Base-by-base conservation (phyloP, 108 stramenopile genomes). In the Halocafeteria seosinensis region DNA sequence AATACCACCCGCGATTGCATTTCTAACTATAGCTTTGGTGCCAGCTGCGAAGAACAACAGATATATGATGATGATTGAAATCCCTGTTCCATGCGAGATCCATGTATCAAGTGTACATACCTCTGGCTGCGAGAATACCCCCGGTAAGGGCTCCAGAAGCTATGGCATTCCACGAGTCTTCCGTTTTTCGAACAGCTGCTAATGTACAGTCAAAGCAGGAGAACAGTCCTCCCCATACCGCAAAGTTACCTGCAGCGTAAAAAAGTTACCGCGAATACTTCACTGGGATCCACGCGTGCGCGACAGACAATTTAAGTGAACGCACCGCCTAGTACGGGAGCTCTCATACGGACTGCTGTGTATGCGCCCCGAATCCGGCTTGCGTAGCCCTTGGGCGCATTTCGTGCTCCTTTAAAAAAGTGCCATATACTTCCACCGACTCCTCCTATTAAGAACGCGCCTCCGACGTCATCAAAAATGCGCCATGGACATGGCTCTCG, bases 121-220 rank as follows among this genome's bases (percentile, higher is more conserved):
- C n/a, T 0, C 67, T 61, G 3, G 67, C 61, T 2, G 42, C 61
- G 30, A 68, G 61, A 33, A 68, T 35, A 25, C 61, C 66, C 23
- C 66, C 66, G 24, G 67, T 68, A 6, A 17, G 25, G 47, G 38
- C 67, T 0, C 78, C 79, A 11, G 76, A 79, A n/a, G 92, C 70
- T 60, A 98, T 98, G 47, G 90, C 82, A 62, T 98, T 98, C 92
- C 92, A 98, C 5, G 95, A 90, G 81, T 98, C 95, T 81, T 98
- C 95, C 77, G 83, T 92, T 72, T 89, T 87, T 51, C 94, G 83
- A 27, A 94, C 67, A 13, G 86, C 83, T 17, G 87, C 87, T 29
- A 96, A 71, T 23, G 84, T 76, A 73, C 95, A 97, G 73, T 97
- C 95, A 62, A 85, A 94, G 55, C 87, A 82, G 17, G 92, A 89